phyloP scores from a whole-genome alignment of 2,329 filamentous ascomycete species.

The Aspergillus fischeri region DNA sequence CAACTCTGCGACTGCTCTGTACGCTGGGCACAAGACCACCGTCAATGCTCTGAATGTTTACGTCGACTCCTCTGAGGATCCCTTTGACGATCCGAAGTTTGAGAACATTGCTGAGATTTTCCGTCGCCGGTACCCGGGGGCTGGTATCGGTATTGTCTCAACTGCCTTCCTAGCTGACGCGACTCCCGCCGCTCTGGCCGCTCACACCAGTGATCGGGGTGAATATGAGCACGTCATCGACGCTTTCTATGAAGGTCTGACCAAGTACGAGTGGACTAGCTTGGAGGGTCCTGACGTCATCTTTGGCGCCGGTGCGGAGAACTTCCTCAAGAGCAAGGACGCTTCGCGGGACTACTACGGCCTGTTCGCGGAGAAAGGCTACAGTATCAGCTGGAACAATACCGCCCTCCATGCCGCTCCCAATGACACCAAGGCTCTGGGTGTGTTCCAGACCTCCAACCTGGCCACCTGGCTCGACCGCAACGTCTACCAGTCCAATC shows the following conservation, averaged over 20 bases:
- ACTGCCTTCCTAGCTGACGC: constrained; percentile 75
- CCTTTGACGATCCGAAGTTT: constrained; percentile 80
- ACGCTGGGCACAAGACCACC: constrained; percentile 77
- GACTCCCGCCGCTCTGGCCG: constrained; percentile 70
- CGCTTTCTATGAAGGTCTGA: constrained; percentile 69
- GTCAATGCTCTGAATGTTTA: constrained; percentile 82
- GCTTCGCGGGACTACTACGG: constrained; percentile 57
- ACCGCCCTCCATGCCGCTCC: constrained; percentile 60
- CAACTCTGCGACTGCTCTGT: constrained; percentile 77
- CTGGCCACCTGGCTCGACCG: constrained; percentile 84
- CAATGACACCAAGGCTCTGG: constrained; percentile 62
- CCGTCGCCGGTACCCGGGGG: constrained; percentile 59
- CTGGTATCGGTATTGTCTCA: constrained; percentile 62
- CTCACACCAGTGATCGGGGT: constrained; percentile 67
- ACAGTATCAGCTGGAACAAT: constrained; percentile 69
- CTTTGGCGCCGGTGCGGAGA: constrained; percentile 77
- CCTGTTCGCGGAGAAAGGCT: constrained; percentile 67
- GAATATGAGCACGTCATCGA: constrained; percentile 71
- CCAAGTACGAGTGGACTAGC: constrained; percentile 77
- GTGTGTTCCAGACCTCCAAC: constrained; percentile 71
- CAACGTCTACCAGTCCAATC: constrained; percentile 71
- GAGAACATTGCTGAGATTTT: constrained; percentile 73
- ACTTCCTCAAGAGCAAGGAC: constrained; percentile 66
- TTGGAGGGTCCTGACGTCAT: constrained; percentile 73
- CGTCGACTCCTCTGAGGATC: constrained; percentile 67